Percentiles rank a stretch among this genome's conserved stretches.
Evolutionary conservation across 2,329 filamentous ascomycete species (phyloP).

Genomic region (Penicillium sp.): DNA sequence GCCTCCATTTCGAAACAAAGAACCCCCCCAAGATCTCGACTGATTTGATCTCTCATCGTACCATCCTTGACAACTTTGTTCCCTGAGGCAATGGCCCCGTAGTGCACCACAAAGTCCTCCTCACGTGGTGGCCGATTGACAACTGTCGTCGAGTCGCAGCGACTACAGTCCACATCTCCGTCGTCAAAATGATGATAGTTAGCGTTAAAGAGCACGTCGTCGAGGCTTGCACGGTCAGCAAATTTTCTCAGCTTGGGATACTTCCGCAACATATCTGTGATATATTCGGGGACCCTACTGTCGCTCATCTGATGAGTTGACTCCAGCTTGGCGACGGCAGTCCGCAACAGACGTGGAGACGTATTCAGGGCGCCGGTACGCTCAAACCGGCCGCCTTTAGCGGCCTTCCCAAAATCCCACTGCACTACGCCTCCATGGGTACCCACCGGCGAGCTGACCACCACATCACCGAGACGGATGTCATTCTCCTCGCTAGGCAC

Average conservation of each 20-base stretch:
- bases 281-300: too few species aligned
- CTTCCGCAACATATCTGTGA: too few species aligned
- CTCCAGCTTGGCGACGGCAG: too few species aligned
- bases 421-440: background rate
- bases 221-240: too few species aligned
- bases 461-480: constrained; percentile 2
- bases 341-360: too few species aligned
- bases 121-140: background rate
- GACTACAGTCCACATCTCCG: background rate
- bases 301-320: too few species aligned
- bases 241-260: too few species aligned
- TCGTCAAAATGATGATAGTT: too few species aligned
- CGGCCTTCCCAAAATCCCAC: background rate
- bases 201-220: too few species aligned
- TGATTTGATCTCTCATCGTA: constrained; percentile 7
- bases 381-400: background rate
- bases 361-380: background rate
- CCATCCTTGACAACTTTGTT: constrained; percentile 18
- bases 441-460: background rate
- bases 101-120: constrained; percentile 14
- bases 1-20: constrained; percentile 23
- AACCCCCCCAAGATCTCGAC: background rate
- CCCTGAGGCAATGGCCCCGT: constrained; percentile 22
- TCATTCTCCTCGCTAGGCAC: background rate
- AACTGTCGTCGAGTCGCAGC: background rate